phyloP scores from a whole-genome alignment of 257 asterid genomes.

The Gentiana straminea region DNA sequence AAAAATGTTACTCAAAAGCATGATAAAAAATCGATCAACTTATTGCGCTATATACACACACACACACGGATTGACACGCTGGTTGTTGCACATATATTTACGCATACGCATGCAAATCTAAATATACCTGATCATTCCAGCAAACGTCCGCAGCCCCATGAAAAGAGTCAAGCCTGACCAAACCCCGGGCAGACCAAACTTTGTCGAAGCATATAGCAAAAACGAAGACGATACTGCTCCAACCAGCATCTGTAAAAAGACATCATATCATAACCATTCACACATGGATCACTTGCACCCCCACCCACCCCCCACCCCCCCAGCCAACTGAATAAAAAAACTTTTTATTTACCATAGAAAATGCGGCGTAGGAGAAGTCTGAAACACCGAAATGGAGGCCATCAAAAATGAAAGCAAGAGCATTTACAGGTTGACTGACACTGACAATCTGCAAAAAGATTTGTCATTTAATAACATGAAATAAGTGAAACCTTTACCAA shows the following conservation, averaged over 20 bases:
- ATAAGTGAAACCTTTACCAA: background rate
- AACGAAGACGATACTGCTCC: slow-evolving; percentile 69
- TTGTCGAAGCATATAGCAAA: slow-evolving; percentile 56
- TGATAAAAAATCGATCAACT: too few species aligned
- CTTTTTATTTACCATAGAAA: slow-evolving; percentile 55
- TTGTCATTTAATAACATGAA: slow-evolving; percentile 14
- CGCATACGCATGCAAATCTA: too few species aligned
- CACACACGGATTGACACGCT: too few species aligned
- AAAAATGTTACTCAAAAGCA: too few species aligned
- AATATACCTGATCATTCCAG: slow-evolving; percentile 74
- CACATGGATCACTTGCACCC: background rate
- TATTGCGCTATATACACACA: too few species aligned
- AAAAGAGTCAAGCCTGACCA: slow-evolving; percentile 82
- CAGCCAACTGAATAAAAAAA: background rate
- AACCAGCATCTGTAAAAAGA: slow-evolving; percentile 53
- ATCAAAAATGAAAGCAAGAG: slow-evolving; percentile 74
- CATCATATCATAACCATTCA: background rate
- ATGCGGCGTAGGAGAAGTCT: slow-evolving; percentile 75
- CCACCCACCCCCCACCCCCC: too few species aligned
- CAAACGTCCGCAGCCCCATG: slow-evolving; percentile 72
- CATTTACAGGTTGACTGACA: slow-evolving; percentile 79
- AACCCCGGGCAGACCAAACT: slow-evolving; percentile 76
- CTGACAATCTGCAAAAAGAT: slow-evolving; percentile 64
- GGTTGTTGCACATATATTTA: too few species aligned
- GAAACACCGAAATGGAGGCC: slow-evolving; percentile 91